A percentile compares a stretch with the other conserved stretches of the same genome.
Evolutionary conservation across 371 early-diverging fungal species (phyloP).

Genomic region (Mucor lusitanicus): DNA sequence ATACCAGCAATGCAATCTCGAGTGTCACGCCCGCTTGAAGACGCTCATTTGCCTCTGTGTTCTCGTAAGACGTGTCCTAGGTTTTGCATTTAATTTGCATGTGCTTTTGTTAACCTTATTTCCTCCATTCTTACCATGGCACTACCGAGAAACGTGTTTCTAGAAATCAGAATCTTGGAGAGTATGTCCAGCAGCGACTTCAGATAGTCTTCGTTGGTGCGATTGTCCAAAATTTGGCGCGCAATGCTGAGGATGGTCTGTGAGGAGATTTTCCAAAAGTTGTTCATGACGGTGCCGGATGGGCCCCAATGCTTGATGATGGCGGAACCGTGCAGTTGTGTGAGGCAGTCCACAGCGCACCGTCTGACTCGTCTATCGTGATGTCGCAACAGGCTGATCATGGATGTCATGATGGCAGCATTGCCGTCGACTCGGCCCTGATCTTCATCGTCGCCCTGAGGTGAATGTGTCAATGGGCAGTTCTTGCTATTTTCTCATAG

Average conservation of each 20-base stretch:
- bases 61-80: constrained; percentile 48
- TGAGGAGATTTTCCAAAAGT: constrained; percentile 66
- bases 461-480: too few relatives aligned
- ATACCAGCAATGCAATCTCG: constrained; percentile 73
- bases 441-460: constrained; percentile 19
- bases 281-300: constrained; percentile 42
- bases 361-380: constrained; percentile 55
- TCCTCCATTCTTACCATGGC: constrained; percentile 14
- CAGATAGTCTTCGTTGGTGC: constrained; percentile 49
- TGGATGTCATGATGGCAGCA: constrained; percentile 52
- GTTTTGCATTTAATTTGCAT: not conserved
- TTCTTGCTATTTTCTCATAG: too few relatives aligned
- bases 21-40: constrained; percentile 64
- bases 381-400: constrained; percentile 62
- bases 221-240: constrained; percentile 48
- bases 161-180: constrained; percentile 56
- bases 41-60: constrained; percentile 60
- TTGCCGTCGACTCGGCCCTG: constrained; percentile 54
- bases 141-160: constrained; percentile 64
- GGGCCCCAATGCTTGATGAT: constrained; percentile 65
- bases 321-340: constrained; percentile 53
- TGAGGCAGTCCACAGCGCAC: constrained; percentile 65
- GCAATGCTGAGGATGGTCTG: constrained; percentile 46
- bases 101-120: not conserved
- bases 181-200: constrained; percentile 61